Base-by-base conservation (phyloP, 2,329 filamentous ascomycete species). In the Aspergillus fumigatus region DNA sequence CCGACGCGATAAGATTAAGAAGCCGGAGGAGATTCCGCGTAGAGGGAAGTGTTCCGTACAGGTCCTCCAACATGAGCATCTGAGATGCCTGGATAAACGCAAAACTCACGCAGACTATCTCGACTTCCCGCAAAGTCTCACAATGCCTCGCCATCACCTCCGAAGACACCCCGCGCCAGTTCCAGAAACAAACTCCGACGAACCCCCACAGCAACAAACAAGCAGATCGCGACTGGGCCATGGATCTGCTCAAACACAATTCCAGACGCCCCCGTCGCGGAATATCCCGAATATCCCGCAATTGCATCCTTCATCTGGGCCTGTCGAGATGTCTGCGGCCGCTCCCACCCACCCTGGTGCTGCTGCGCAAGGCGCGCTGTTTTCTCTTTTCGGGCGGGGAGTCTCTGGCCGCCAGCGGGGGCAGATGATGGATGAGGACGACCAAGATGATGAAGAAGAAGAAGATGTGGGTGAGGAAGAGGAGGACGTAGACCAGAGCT, bases 211-310 rank as follows among this genome's bases (percentile, higher is more conserved):
- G 25, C 57, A 51, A 49, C 58, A 54, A 47, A 25, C 35, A 43
- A 21, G 35, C 49, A 48, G 54, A 53, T 35, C 54, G 26, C 54
- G 54, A 54, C 54, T 60, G 32, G 55, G 55, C 50, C 59, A 63
- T 55, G 59, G 53, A 50, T 52, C 58, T 7, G 40, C 51, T 10
- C 55, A 55, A 10, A 35, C 61, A 1, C 70, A 73, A 54, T 73
- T 70, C 51, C 68, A 70, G 19, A 73, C 70, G 9, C 70, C 70
- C 9, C 69, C 70, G 1, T 60, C 69, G 9, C 65, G 65, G 29
- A 63, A 61, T 17, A 67, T 66, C 14, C 70, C 66, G 29, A 63
- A 61, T 17, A 67, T 66, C 14, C 70, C 66, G 9, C 66, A 67
- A 26, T 59, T 63, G 9, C 63, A 60, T 48, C 65, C 65, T 3